Conservation (phyloP, 139 green algal genomes). For the Chlorella sp. region DNA sequence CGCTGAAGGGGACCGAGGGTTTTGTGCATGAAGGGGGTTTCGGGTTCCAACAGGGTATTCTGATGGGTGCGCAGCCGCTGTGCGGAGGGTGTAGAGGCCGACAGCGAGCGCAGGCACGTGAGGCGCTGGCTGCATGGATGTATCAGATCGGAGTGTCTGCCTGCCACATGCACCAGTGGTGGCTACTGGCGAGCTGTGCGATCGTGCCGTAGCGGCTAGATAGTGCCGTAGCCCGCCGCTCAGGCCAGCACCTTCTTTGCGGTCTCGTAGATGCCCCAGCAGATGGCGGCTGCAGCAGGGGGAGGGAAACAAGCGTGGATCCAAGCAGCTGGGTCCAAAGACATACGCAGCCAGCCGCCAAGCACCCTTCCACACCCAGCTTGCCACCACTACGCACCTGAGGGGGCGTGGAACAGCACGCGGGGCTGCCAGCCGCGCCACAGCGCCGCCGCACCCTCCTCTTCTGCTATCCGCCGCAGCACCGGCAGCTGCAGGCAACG, state of each 20-base stretch:
- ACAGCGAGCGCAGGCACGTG: background rate
- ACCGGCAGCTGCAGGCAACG: conserved; percentile 60
- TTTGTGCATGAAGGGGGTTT: too few species aligned
- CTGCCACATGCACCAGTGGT: too few species aligned
- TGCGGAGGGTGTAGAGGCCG: background rate
- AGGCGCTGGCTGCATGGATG: background rate
- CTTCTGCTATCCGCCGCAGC: conserved; percentile 71
- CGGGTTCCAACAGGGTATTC: too few species aligned
- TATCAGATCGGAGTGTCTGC: background rate
- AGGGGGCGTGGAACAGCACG: conserved; percentile 93
- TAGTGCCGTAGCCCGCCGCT: too few species aligned
- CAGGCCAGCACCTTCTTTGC: conserved; percentile 74
- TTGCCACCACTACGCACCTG: background rate
- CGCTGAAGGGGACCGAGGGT: background rate
- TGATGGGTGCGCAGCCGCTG: too few species aligned
- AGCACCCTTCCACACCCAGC: background rate
- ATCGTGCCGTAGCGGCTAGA: too few species aligned
- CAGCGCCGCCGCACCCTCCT: conserved; percentile 85
- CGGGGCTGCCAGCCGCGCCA: conserved; percentile 83
- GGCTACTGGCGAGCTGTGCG: background rate
- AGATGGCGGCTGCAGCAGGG: conserved; percentile 83
- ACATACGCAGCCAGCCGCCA: background rate
- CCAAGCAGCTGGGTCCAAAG: too few species aligned
- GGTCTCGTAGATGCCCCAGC: conserved; percentile 96
- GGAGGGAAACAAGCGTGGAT: too few species aligned